Percentiles rank a stretch among this genome's conserved stretches.
Evolutionary conservation across 2,329 filamentous ascomycete species (phyloP).

Genomic region (Alternaria gansuensis): DNA sequence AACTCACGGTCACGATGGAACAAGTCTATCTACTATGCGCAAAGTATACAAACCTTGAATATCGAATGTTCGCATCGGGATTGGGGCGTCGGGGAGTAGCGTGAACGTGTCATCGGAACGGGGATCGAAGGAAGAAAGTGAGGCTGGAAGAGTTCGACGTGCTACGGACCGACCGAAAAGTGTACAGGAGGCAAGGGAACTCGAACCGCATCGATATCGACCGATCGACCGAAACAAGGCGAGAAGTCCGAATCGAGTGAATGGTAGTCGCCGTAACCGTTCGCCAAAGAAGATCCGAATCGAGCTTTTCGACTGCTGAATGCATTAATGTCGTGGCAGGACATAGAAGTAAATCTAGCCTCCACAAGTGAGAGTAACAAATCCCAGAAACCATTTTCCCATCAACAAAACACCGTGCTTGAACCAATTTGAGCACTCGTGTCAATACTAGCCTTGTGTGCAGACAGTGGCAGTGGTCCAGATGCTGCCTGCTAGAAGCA

Average conservation of each 20-base stretch:
- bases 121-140: slow-evolving; percentile 23
- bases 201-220: slow-evolving; percentile 47
- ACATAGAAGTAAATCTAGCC: slow-evolving; percentile 36
- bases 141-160: slow-evolving; percentile 40
- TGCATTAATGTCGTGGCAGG: slow-evolving; percentile 48
- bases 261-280: slow-evolving; percentile 49
- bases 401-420: slow-evolving; percentile 38
- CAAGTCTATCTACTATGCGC: slow-evolving; percentile 14
- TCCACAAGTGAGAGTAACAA: slow-evolving; percentile 38
- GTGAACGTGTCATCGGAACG: slow-evolving; percentile 20
- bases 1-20: slow-evolving; percentile 19
- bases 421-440: slow-evolving; percentile 32
- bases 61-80: slow-evolving; percentile 22
- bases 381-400: slow-evolving; percentile 35
- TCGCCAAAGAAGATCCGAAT: slow-evolving; percentile 47
- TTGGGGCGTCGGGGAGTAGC: slow-evolving; percentile 17
- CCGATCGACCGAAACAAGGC: slow-evolving; percentile 45
- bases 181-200: slow-evolving; percentile 46
- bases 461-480: slow-evolving; percentile 25
- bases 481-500: slow-evolving; percentile 24
- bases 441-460: slow-evolving; percentile 30
- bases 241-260: slow-evolving; percentile 46
- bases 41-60: slow-evolving; percentile 23
- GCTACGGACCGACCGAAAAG: slow-evolving; percentile 51
- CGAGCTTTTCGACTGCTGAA: slow-evolving; percentile 46